Evolutionary conservation across 164 flowering plant species (phyloP), one percentile per base, ranked within the genome.

Genomic region (Hamamelis virginiana): DNA sequence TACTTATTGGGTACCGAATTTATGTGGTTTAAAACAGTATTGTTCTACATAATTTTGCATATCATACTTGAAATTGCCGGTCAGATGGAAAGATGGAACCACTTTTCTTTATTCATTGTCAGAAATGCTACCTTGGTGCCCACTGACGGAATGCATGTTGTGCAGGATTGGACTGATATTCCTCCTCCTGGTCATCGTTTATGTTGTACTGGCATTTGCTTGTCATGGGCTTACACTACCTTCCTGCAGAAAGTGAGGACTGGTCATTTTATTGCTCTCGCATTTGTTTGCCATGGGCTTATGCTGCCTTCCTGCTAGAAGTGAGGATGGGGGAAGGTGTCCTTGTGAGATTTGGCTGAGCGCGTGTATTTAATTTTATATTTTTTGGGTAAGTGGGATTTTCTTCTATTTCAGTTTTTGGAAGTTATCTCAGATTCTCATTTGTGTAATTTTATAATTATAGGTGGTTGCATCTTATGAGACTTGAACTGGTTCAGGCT

Each of bases 141-240:
- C 14, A 59, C 57, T 74, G 19, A 51, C 16, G 18, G 47, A 63
- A 59, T 64, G 48, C 47, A 23, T 57, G 21, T 65, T 43, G 67
- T 78, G 80, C 90, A 86, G 90, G 76, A 64, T 80, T 68, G 80
- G 76, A 1, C 70, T 83, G 55, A 76, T 86, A 52, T 1, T 86
- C 57, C 72, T 83, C 48, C 76, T 86, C 65, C 72, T 83, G 22
- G 80, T 83, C 52, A 69, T 83, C 46, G 53, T 73, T 19, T 86
- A 86, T 57, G 72, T 83, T 33, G 74, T 84, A 14, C 51, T 80
- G 70, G 86, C 85, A 23, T 81, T 84, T 33, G 85, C 74, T 48
- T 86, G 90, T 72, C 84, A 83, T 63, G 90, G 90, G 18, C 73
- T 78, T 69, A 43, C 80, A 1, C 80, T 86, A 38, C 90, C 88